Base-by-base conservation (phyloP, 164 flowering plant genomes). In the Buxus sempervirens region DNA sequence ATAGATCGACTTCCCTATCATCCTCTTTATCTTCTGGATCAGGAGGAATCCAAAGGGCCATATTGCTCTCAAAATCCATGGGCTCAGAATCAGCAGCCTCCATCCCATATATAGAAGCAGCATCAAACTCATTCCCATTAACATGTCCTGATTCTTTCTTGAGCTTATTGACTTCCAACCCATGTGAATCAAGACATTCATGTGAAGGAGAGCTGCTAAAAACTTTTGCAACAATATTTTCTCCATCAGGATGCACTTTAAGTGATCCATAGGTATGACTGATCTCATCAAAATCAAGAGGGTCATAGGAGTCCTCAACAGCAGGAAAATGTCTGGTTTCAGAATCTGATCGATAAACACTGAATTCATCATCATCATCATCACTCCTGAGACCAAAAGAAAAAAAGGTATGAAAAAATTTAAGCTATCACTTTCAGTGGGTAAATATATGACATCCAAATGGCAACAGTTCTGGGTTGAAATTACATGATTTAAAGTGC, bases 21-120 rank as follows among this genome's bases (percentile, higher is more conserved):
- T 91, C 99, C 72, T 96, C 97, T 83, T 83, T 91, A 75, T 93
- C 90, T 81, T 93, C 98, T 56, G 99, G 99, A 42, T 87, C 97
- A 58, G 99, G 99, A 24, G 97, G 99, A 54, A 93, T 81, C 99
- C 99, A 96, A 14, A 96, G 84, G 32, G 88, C 71, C 65, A 91
- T 95, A 82, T 89, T 93, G 65, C 84, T 96, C 77, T 96, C 99
- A 79, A 88, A 92, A 81, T 96, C 99, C 57, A 96, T 93, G 69
- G 95, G 91, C 65, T 89, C 98, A 25, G 81, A 60, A 51, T 83
- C 78, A 27, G 75, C 68, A 73, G 77, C 82, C 60, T 82, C 87
- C 22, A 74, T 63, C 62, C 76, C 76, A 81, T 82, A 84, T 26
- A 84, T 14, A 58, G 95, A 83, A 28, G 91, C 76, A 54, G 76